Percentiles rank a stretch among this genome's conserved stretches.
phyloP scores from a whole-genome alignment of 2,329 filamentous ascomycete species.

The Thermothelomyces thermophilus region DNA sequence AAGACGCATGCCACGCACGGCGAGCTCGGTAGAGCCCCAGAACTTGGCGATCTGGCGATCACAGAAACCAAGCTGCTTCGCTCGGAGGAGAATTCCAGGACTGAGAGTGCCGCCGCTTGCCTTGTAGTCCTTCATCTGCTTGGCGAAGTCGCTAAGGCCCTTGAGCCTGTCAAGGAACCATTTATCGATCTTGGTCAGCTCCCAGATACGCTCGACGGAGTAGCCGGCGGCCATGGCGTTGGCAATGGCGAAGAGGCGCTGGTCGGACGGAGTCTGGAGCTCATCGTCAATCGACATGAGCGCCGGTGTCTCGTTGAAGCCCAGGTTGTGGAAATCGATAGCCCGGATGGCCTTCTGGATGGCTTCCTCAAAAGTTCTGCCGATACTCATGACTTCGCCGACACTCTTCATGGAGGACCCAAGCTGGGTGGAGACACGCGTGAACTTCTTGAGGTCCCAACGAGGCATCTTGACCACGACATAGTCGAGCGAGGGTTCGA shows the following conservation, averaged over 20 bases:
- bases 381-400: constrained; percentile 98
- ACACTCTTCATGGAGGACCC: constrained; percentile 99
- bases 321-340: constrained; percentile 91
- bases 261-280: constrained; percentile 93
- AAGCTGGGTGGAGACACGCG: constrained; percentile 87
- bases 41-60: constrained; percentile 92
- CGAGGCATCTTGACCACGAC: constrained; percentile 98
- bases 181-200: constrained; percentile 96
- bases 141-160: constrained; percentile 82
- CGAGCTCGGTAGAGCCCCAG: constrained; percentile 89
- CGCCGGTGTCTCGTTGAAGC: constrained; percentile 85
- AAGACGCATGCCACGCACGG: constrained; percentile 75
- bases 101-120: constrained; percentile 59
- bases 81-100: constrained; percentile 63
- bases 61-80: constrained; percentile 90
- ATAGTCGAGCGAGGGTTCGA: constrained; percentile 96
- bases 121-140: constrained; percentile 63
- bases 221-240: constrained; percentile 96
- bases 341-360: constrained; percentile 97
- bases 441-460: constrained; percentile 99
- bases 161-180: constrained; percentile 95
- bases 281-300: constrained; percentile 95
- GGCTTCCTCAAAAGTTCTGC: constrained; percentile 92
- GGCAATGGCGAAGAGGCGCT: constrained; percentile 93
- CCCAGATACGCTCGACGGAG: constrained; percentile 93